Conservation (phyloP, 169 alveolate genomes). For the Eimeria necatrix region DNA sequence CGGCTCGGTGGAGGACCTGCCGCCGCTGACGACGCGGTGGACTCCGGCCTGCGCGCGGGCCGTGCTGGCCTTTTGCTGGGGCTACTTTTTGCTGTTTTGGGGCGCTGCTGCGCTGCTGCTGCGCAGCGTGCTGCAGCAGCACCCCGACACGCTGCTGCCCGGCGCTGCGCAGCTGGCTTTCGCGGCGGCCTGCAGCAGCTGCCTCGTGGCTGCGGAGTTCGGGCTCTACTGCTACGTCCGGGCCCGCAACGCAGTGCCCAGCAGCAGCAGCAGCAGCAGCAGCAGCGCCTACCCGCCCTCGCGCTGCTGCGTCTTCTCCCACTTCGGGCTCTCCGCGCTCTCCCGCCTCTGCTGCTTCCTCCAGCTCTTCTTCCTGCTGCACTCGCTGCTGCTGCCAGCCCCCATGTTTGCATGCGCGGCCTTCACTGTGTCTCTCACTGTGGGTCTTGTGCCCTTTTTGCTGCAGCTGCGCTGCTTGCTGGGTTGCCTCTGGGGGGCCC, state of each 20-base stretch:
- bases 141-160: constrained; percentile 42
- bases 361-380: constrained; percentile 46
- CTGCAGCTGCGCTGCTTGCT: constrained; percentile 45
- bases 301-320: constrained; percentile 15
- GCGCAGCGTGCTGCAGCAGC: not conserved
- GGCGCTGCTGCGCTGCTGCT: not conserved
- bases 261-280: not conserved
- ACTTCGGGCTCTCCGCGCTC: constrained; percentile 22
- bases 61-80: constrained; percentile 10
- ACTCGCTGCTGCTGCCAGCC: constrained; percentile 15
- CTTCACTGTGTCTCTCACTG: constrained; percentile 30
- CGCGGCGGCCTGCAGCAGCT: not conserved
- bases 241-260: constrained; percentile 23
- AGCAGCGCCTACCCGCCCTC: not conserved
- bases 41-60: constrained; percentile 35
- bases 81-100: constrained; percentile 36
- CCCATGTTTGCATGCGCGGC: constrained; percentile 20
- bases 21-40: constrained; percentile 44
- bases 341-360: constrained; percentile 30
- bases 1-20: constrained; percentile 54
- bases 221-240: constrained; percentile 35
- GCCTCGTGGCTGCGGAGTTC: constrained; percentile 16
- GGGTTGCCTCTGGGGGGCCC: constrained; percentile 23
- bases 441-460: constrained; percentile 34
- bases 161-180: constrained; percentile 13